Evolutionary conservation across 2,329 filamentous ascomycete genomes (phyloP).

Genomic region (Fusarium sp.): DNA sequence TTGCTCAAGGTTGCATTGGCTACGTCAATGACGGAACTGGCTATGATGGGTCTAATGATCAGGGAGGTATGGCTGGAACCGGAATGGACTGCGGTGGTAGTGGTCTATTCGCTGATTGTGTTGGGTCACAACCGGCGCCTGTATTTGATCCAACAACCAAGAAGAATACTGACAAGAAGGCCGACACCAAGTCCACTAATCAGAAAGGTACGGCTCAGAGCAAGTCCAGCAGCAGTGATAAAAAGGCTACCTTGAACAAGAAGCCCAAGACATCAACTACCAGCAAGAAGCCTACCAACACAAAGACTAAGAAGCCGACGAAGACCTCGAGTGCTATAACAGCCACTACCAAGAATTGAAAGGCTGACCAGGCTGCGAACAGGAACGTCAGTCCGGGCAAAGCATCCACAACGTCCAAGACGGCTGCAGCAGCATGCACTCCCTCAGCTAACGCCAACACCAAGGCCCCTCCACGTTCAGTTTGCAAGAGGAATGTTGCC

Average conservation of each 20-base stretch:
- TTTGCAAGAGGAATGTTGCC: not conserved
- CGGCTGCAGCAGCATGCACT: not conserved
- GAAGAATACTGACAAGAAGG: not conserved
- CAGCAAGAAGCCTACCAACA: not conserved
- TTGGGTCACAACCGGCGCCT: not conserved
- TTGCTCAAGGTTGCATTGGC: slow-evolving; percentile 6
- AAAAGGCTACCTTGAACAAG: not conserved
- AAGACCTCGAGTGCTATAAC: not conserved
- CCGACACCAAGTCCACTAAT: not conserved
- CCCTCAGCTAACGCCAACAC: not conserved
- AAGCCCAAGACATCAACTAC: not conserved
- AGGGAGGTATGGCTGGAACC: not conserved
- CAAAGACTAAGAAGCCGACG: not conserved
- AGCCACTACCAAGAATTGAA: not conserved
- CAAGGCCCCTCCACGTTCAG: not conserved
- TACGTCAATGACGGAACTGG: slow-evolving; percentile 8
- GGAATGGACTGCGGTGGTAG: not conserved
- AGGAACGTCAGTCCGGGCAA: fast-evolving
- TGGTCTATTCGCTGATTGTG: not conserved
- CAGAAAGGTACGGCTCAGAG: not conserved
- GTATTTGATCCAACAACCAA: not conserved
- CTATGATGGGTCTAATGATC: not conserved
- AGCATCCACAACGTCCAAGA: not conserved
- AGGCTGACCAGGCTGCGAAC: not conserved
- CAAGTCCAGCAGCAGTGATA: not conserved